Conservation (phyloP, 441 rosid species). For the Capsella rubella region DNA sequence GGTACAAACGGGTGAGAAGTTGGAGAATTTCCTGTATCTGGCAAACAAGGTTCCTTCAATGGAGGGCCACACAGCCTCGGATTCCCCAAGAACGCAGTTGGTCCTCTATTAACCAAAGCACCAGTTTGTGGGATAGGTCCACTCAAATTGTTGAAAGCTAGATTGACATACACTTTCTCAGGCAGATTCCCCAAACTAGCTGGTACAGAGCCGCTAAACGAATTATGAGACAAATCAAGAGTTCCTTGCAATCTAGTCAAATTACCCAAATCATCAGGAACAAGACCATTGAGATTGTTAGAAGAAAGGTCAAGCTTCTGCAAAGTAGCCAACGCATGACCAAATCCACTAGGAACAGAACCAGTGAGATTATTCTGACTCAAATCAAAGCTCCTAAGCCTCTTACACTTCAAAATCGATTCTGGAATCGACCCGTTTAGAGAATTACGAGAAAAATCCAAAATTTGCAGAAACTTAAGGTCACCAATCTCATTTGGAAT, state of each 20-base stretch:
- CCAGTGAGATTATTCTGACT: slow-evolving; percentile 78
- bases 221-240: slow-evolving; percentile 89
- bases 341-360: slow-evolving; percentile 71
- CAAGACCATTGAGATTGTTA: slow-evolving; percentile 66
- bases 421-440: slow-evolving; percentile 82
- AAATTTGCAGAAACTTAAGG: slow-evolving; percentile 67
- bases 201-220: slow-evolving; percentile 75
- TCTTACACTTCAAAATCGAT: slow-evolving; percentile 71
- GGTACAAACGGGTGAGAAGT: slow-evolving; percentile 76
- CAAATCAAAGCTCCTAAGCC: slow-evolving; percentile 74
- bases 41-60: slow-evolving; percentile 74
- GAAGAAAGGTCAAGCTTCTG: slow-evolving; percentile 81
- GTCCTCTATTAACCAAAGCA: slow-evolving; percentile 88
- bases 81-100: slow-evolving; percentile 88
- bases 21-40: slow-evolving; percentile 53
- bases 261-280: slow-evolving; percentile 75
- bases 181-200: slow-evolving; percentile 86
- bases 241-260: slow-evolving; percentile 90
- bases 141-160: slow-evolving; percentile 79
- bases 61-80: slow-evolving; percentile 91
- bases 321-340: slow-evolving; percentile 62
- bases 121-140: slow-evolving; percentile 95
- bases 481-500: slow-evolving; percentile 70
- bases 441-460: slow-evolving; percentile 82
- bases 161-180: slow-evolving; percentile 89